These are phyloP conservation scores for Oropetium thomaeum DNA, from an alignment of 176 grass and related monocot species.

Conservation along the genomic window DNA sequence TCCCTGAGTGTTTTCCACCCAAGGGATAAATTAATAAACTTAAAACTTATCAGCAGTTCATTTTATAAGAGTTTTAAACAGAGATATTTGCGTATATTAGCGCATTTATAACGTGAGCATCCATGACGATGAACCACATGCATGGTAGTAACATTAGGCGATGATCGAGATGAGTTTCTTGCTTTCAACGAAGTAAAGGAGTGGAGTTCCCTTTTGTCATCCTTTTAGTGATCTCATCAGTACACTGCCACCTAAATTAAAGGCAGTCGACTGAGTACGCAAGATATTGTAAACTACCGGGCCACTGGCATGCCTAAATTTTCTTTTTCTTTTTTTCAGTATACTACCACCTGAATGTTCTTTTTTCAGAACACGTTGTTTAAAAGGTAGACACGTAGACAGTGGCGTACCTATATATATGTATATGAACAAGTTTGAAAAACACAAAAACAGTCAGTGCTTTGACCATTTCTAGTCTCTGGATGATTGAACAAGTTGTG, in stretches of 20 bases:
- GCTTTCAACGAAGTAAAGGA: background rate
- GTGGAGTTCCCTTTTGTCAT: slow-evolving; percentile 4
- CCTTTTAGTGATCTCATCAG: slow-evolving; percentile 11
- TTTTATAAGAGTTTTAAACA: background rate
- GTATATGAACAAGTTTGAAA: too few species aligned
- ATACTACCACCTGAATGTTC: too few species aligned
- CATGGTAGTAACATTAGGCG: background rate
- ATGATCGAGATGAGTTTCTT: background rate
- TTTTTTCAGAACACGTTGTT: slow-evolving; percentile 8
- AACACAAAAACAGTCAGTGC: background rate
- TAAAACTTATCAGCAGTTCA: too few species aligned
- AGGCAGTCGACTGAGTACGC: background rate
- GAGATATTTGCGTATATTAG: background rate
- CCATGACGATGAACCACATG: too few species aligned
- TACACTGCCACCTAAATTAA: background rate
- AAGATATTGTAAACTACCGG: slow-evolving; percentile 41
- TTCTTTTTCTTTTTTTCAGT: too few species aligned
- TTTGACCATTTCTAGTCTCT: background rate
- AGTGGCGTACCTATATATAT: too few species aligned
- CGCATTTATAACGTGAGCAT: background rate
- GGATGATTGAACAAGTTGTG: background rate
- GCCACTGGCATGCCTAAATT: slow-evolving; percentile 14
- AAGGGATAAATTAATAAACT: background rate
- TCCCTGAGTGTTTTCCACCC: background rate
- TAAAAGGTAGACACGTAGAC: too few species aligned